Conservation (phyloP, 1,284 basidiomycete species). For the Caloboletus firmus region DNA sequence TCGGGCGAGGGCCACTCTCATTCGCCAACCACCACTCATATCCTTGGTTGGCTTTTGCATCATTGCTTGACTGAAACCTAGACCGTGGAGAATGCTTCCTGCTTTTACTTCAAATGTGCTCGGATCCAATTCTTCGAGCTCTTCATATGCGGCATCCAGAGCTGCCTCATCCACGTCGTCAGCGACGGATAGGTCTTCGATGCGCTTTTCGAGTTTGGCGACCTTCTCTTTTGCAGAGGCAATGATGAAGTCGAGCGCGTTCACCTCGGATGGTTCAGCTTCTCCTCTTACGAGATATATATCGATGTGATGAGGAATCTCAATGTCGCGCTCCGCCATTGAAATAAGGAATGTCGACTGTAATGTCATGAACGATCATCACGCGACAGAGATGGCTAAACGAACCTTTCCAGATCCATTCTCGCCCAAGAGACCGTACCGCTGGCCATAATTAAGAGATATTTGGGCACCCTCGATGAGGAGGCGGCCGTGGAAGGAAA, state of each 20-base stretch:
- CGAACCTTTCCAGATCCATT: conserved; percentile 97
- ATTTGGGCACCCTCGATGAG: conserved; percentile 90
- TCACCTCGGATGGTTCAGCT: conserved; percentile 94
- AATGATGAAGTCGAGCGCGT: conserved; percentile 96
- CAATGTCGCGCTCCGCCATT: conserved; percentile 90
- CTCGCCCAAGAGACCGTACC: conserved; percentile 94
- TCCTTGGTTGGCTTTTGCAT: conserved; percentile 98
- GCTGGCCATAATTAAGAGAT: conserved; percentile 94
- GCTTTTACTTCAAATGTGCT: conserved; percentile 95
- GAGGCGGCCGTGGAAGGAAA: conserved; percentile 96
- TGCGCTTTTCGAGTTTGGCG: conserved; percentile 90
- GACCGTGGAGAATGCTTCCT: conserved; percentile 93
- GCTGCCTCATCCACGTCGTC: conserved; percentile 89
- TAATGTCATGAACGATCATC: conserved; percentile 10
- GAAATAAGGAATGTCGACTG: conserved; percentile 71
- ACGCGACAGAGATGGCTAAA: conserved; percentile 6
- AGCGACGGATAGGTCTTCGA: conserved; percentile 90
- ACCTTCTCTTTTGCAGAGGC: conserved; percentile 93
- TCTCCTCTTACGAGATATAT: conserved; percentile 97
- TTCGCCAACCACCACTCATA: conserved; percentile 99
- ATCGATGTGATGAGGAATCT: conserved; percentile 94
- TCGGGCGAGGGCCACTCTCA: conserved; percentile 96
- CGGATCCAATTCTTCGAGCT: conserved; percentile 97
- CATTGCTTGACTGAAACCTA: conserved; percentile 90
- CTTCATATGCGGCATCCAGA: conserved; percentile 88